These are phyloP conservation scores for Umbelopsis sp. DNA, from an alignment of 371 early-diverging fungal genomes.

Conservation along the genomic window DNA sequence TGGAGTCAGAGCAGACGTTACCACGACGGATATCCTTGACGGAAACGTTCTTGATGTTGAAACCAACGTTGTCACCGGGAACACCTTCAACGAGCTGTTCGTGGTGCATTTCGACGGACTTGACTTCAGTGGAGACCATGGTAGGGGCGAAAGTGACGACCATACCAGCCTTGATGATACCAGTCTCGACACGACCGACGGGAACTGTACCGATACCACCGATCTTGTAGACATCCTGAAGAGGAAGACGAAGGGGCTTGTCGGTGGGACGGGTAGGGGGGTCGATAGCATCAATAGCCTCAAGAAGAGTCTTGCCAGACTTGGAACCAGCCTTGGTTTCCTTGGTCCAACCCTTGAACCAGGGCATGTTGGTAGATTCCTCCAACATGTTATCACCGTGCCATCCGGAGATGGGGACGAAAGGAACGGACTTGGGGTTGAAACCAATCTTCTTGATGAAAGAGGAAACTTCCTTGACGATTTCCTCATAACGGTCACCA, in stretches of 20 bases:
- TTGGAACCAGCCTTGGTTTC: constrained; percentile 79
- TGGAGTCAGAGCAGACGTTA: constrained; percentile 95
- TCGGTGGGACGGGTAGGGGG: constrained; percentile 91
- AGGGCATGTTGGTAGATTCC: constrained; percentile 90
- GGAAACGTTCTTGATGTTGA: constrained; percentile 97
- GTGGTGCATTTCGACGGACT: constrained; percentile 99
- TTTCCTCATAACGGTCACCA: constrained; percentile 92
- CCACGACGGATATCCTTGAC: constrained; percentile 98
- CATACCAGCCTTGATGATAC: constrained; percentile 91
- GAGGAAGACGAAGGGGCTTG: constrained; percentile 97
- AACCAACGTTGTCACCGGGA: constrained; percentile 98
- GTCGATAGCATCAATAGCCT: constrained; percentile 94
- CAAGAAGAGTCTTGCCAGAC: constrained; percentile 90
- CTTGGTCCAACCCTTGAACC: constrained; percentile 97
- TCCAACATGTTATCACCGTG: constrained; percentile 98
- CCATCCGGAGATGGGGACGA: constrained; percentile 98
- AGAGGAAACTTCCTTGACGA: constrained; percentile 89
- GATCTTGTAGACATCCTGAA: constrained; percentile 98
- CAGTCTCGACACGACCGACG: constrained; percentile 97
- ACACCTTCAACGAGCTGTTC: constrained; percentile 89
- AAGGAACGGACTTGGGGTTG: constrained; percentile 89
- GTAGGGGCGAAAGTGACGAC: constrained; percentile 91
- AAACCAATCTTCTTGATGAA: constrained; percentile 96
- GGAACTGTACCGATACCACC: constrained; percentile 97
- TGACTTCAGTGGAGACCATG: constrained; percentile 92